These are phyloP conservation scores for Solanum sejunctum DNA, from an alignment of 257 asterid species.

Conservation along the genomic window DNA sequence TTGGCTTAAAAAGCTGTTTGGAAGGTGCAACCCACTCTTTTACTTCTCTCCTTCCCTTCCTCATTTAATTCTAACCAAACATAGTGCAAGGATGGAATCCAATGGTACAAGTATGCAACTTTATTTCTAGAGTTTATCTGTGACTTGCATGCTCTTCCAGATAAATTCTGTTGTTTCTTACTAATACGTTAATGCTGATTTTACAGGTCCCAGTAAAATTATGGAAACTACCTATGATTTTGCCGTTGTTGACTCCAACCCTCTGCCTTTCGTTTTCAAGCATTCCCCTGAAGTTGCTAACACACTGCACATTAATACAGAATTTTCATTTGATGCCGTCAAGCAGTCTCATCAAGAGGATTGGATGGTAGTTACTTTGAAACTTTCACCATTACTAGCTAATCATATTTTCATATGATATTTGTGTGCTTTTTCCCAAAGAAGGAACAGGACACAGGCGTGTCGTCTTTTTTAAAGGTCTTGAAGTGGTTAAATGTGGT, in stretches of 20 bases:
- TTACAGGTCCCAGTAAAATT: slow-evolving; percentile 56
- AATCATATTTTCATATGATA: not conserved
- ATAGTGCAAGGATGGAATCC: not conserved
- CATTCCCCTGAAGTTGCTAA: slow-evolving; percentile 72
- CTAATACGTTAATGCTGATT: not conserved
- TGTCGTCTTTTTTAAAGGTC: not conserved
- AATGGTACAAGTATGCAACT: not conserved
- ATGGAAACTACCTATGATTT: slow-evolving; percentile 64
- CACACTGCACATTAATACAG: slow-evolving; percentile 40
- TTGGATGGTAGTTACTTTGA: slow-evolving; percentile 61
- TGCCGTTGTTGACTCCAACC: slow-evolving; percentile 81
- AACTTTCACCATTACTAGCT: not conserved
- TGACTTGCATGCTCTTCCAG: not conserved
- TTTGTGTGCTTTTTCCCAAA: not conserved
- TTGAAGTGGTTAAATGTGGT: not conserved
- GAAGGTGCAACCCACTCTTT: not conserved
- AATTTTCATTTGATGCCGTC: slow-evolving; percentile 38
- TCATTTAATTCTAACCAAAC: not conserved
- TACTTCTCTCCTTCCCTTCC: not conserved
- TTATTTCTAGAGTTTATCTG: not conserved
- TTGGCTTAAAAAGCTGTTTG: not conserved
- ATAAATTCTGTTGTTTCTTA: not conserved
- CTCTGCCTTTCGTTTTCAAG: slow-evolving; percentile 75
- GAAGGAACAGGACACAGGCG: not conserved
- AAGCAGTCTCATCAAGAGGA: slow-evolving; percentile 37